phyloP scores from a whole-genome alignment of 2,329 filamentous ascomycete species.

The Talaromyces rugulosus region DNA sequence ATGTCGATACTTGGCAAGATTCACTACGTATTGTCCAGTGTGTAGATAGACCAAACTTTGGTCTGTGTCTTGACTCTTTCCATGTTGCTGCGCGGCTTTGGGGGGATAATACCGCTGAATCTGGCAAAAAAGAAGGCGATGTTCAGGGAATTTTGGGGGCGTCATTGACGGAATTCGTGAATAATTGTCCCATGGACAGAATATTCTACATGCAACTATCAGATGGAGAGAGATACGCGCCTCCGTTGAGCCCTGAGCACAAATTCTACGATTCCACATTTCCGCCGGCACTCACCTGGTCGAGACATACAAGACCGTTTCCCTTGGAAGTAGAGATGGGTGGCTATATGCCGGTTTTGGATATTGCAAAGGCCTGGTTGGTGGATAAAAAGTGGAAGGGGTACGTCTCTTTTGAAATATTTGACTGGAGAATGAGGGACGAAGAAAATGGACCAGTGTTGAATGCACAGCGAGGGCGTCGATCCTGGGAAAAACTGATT shows the following conservation, averaged over 20 bases:
- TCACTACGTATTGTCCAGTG: constrained; percentile 19
- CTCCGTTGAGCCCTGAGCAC: constrained; percentile 16
- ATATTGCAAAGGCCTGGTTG: constrained; percentile 17
- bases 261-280: constrained; percentile 14
- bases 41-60: constrained; percentile 26
- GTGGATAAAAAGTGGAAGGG: constrained; percentile 18
- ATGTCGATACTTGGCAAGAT: constrained; percentile 24
- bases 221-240: constrained; percentile 22
- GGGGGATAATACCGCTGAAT: constrained; percentile 18
- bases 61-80: constrained; percentile 27
- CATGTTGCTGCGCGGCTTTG: constrained; percentile 23
- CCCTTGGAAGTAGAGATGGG: constrained; percentile 18
- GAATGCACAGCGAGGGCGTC: constrained; percentile 8
- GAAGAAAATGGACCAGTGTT: constrained; percentile 6
- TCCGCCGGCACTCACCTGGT: constrained; percentile 16
- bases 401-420: constrained; percentile 21
- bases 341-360: constrained; percentile 11
- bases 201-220: constrained; percentile 21
- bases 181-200: not conserved
- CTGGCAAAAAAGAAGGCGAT: constrained; percentile 9
- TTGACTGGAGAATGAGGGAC: constrained; percentile 18
- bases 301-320: constrained; percentile 18
- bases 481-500: constrained; percentile 3
- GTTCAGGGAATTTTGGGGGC: not conserved
- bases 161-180: not conserved